phyloP scores from a whole-genome alignment of 176 grass and related monocot genomes.

The Triticum dicoccoides region DNA sequence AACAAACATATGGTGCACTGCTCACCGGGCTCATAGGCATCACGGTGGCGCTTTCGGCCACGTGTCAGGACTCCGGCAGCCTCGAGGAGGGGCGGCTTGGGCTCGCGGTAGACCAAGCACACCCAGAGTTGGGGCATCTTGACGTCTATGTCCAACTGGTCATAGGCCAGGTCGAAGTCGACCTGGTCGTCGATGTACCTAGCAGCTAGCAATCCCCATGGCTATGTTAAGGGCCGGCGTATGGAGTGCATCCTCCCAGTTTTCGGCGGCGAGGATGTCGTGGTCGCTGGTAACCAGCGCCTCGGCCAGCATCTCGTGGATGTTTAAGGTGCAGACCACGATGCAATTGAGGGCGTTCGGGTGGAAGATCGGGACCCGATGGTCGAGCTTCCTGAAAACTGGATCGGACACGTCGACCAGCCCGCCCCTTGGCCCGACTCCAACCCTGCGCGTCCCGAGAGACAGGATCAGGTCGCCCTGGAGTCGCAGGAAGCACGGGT shows the following conservation, averaged over 20 bases:
- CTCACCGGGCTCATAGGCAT: neutral
- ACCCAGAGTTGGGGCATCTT: neutral
- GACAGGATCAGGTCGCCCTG: neutral
- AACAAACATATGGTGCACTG: neutral
- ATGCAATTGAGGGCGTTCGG: no score
- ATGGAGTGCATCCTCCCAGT: neutral
- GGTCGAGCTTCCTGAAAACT: no score
- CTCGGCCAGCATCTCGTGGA: no score
- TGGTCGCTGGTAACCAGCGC: neutral
- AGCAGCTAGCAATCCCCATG: neutral
- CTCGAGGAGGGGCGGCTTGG: neutral
- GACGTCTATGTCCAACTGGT: neutral
- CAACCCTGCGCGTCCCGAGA: neutral
- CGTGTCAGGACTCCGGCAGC: neutral
- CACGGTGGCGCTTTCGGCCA: neutral
- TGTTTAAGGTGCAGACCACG: no score
- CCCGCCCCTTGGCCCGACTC: neutral
- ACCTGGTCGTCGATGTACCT: neutral
- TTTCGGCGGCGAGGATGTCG: neutral
- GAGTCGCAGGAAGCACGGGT: neutral
- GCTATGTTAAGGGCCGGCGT: neutral
- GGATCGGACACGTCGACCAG: neutral
- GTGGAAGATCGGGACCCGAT: no score
- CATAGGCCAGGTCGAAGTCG: neutral
- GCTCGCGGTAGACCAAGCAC: neutral